These are phyloP conservation scores for Heterobasidion irregulare DNA, from an alignment of 1,284 basidiomycete species.

Conservation along the genomic window DNA sequence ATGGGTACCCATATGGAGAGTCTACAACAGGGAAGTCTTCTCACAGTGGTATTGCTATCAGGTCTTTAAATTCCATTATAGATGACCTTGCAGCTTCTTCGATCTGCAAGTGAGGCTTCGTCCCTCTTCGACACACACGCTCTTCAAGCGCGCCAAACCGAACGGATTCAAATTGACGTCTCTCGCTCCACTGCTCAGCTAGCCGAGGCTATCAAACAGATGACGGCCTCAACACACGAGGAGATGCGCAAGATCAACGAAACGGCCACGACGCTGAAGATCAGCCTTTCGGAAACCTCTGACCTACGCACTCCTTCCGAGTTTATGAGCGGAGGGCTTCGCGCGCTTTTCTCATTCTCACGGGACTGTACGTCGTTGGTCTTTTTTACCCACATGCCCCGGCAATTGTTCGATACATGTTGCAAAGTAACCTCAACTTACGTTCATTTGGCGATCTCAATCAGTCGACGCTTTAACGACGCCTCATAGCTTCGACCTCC, in stretches of 20 bases:
- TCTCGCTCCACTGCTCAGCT: conserved; percentile 27
- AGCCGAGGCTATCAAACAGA: conserved; percentile 22
- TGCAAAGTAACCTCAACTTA: too few species aligned
- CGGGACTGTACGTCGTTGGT: not conserved
- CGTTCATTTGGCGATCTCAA: not conserved
- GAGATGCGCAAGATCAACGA: conserved; percentile 40
- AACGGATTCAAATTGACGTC: conserved; percentile 25
- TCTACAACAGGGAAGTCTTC: not conserved
- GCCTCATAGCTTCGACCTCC: not conserved
- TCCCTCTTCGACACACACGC: conserved; percentile 5
- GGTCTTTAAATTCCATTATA: not conserved
- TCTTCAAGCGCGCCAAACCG: conserved; percentile 21
- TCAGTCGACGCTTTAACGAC: not conserved
- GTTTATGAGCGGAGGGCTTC: conserved; percentile 8
- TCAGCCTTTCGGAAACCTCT: not conserved
- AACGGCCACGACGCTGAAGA: conserved; percentile 28
- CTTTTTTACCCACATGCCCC: conserved; percentile 1
- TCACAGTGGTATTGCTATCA: too few species aligned
- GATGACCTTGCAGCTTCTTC: not conserved
- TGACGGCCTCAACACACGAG: conserved; percentile 27
- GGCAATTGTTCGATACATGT: too few species aligned
- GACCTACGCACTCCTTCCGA: conserved; percentile 7
- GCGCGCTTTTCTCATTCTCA: not conserved
- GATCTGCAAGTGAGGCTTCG: conserved; percentile 1
- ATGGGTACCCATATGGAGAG: not conserved